These are phyloP conservation scores for Bryopsis sp. DNA, from an alignment of 139 green algal species.

Conservation along the genomic window DNA sequence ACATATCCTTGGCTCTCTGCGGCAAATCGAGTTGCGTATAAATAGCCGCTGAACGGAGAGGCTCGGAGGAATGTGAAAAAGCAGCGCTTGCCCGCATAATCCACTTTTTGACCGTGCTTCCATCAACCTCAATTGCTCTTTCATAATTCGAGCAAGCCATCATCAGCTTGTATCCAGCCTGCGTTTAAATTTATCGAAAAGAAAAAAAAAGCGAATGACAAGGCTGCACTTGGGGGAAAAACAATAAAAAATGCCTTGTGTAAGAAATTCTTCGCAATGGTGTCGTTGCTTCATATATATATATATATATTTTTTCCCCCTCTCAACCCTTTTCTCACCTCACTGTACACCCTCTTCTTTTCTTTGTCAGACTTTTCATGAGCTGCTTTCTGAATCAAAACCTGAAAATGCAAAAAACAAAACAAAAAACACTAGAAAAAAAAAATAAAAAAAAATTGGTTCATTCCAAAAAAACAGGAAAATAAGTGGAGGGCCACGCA, in stretches of 20 bases:
- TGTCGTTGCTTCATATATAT: background rate
- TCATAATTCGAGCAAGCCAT: background rate
- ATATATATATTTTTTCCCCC: background rate
- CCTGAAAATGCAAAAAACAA: too few species aligned
- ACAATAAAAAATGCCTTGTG: background rate
- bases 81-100: background rate
- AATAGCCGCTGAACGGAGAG: background rate
- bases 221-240: background rate
- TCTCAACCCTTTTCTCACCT: background rate
- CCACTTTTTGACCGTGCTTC: background rate
- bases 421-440: background rate
- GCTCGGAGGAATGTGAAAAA: background rate
- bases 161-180: background rate
- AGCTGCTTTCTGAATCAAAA: too few species aligned
- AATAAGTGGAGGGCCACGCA: background rate
- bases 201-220: background rate
- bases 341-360: background rate
- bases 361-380: too few species aligned
- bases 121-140: background rate
- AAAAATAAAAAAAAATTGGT: background rate
- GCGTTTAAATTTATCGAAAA: too few species aligned
- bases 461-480: background rate
- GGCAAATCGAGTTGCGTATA: background rate
- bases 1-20: background rate
- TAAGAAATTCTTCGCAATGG: background rate